Base-by-base conservation (phyloP, 1,284 basidiomycete species). In the Schizopora paradoxa region DNA sequence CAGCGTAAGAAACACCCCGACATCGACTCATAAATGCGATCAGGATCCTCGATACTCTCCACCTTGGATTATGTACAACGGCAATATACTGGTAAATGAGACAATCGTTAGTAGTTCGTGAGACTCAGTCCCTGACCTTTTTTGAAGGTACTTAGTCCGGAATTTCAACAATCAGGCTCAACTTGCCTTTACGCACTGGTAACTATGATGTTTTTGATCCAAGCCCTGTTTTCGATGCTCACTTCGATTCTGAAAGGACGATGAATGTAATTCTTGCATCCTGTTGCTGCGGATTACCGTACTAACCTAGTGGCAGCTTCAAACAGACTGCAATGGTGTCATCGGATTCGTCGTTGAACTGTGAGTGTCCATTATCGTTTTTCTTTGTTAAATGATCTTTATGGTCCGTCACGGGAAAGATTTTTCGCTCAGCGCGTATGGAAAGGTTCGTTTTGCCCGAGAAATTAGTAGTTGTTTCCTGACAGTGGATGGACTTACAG, bases 351-450 rank as follows among this genome's bases (percentile, higher is more conserved):
- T 60, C 19, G 60, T 61, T 6, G 58, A 63, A 51, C 48, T 43
- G 58, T 58, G 36, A 42, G 54, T 49, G 7, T 23, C 23, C 22
- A 23, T 11, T 18, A 7, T n/a, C 32, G 18, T 11, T 13, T 47
- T 35, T 27, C 13, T 16, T 45, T 49, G 43, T 51, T 8, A n/a
- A n/a, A 28, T 11, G 13, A 19, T 23, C 27, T 41, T n/a, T 51
- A 18, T 47, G 18, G 33, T 36, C 35, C 46, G 51, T 37, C 21
- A 27, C 31, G 22, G 23, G 18, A 25, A 28, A 61, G 61, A 14
- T 64, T 62, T 51, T 64, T 62, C 49, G 61, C 61, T 29, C 56
- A 56, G 7, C 56, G 62, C 23, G 59, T 62, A 13, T 62, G 58
- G 58, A 56, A 55, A 51, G 58, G 61, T 61, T 34, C 35, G 5